Conservation (phyloP, 768 basidiomycete species). For the Trametes villosa region DNA sequence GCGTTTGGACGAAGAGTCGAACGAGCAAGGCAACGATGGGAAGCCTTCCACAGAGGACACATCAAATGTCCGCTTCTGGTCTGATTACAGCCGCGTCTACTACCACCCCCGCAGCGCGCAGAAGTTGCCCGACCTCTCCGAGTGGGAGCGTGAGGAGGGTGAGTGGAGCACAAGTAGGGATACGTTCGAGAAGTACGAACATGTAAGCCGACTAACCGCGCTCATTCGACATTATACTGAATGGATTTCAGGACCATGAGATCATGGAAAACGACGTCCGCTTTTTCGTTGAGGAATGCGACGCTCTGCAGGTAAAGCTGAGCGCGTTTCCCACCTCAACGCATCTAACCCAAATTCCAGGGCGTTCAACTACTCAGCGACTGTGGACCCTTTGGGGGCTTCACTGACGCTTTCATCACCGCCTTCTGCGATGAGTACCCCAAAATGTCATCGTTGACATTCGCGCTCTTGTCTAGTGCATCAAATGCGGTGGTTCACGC, state of each 20-base stretch:
- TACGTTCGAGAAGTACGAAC: slow-evolving; percentile 55
- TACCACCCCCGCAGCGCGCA: slow-evolving; percentile 71
- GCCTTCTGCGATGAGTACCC: slow-evolving; percentile 69
- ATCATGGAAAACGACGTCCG: slow-evolving; percentile 74
- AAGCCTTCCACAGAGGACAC: not conserved
- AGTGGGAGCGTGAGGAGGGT: slow-evolving; percentile 56
- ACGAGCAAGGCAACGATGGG: slow-evolving; percentile 7
- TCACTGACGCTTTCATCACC: slow-evolving; percentile 60
- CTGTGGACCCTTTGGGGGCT: slow-evolving; percentile 65
- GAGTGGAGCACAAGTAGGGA: slow-evolving; percentile 62
- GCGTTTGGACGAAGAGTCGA: slow-evolving; percentile 39
- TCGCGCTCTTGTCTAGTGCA: slow-evolving; percentile 59
- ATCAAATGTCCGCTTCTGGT: slow-evolving; percentile 61
- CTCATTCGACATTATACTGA: slow-evolving; percentile 1
- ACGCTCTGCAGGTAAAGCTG: slow-evolving; percentile 63
- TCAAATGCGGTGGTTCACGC: slow-evolving; percentile 38
- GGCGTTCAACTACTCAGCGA: slow-evolving; percentile 74
- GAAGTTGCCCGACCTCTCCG: slow-evolving; percentile 58
- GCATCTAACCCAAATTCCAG: slow-evolving; percentile 38
- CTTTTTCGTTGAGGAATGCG: slow-evolving; percentile 73
- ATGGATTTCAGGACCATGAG: slow-evolving; percentile 52
- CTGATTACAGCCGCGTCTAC: slow-evolving; percentile 67
- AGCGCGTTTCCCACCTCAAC: not conserved
- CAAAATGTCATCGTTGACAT: slow-evolving; percentile 61
- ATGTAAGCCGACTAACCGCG: too few species aligned